A percentile compares a stretch with the other conserved stretches of the same genome.
Conservation (phyloP, 1,284 basidiomycete genomes). For the Wolfiporia cocos region DNA sequence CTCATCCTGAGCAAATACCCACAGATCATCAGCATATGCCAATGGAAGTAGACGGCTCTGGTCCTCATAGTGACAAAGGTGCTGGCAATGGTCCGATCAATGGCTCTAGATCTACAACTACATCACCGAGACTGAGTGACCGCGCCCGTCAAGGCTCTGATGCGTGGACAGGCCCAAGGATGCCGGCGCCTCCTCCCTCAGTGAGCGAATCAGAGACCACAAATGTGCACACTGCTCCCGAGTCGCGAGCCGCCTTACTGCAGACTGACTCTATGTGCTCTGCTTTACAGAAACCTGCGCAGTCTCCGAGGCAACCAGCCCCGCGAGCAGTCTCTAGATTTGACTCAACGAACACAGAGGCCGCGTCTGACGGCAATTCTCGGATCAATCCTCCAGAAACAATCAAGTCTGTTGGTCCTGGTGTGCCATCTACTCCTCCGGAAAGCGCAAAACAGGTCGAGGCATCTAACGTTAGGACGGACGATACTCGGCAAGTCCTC, state of each 20-base stretch:
- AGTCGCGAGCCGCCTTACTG: no score
- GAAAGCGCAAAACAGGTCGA: no score
- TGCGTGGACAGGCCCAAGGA: slow-evolving; percentile 10
- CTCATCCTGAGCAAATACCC: slow-evolving; percentile 36
- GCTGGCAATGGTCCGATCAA: background rate
- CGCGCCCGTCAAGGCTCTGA: slow-evolving; percentile 8
- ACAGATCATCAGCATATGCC: slow-evolving; percentile 6
- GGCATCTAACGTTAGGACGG: no score
- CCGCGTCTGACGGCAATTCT: no score
- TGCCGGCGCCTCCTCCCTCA: slow-evolving; percentile 9
- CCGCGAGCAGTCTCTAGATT: no score
- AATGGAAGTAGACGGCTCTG: slow-evolving; percentile 1
- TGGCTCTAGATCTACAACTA: no score
- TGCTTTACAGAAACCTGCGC: background rate
- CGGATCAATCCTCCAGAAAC: no score
- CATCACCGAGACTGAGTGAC: background rate
- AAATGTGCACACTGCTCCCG: slow-evolving; percentile 15
- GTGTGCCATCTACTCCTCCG: no score
- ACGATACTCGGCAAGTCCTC: slow-evolving; percentile 4
- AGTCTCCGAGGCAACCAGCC: no score
- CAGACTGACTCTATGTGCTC: background rate
- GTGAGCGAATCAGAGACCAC: slow-evolving; percentile 15
- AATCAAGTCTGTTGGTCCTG: no score
- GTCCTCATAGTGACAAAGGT: slow-evolving; percentile 2
- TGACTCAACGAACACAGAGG: no score